Percentiles rank a stretch among this genome's conserved stretches.
Evolutionary conservation across 1,139 yeast genomes (phyloP).

Genomic region (Kodamaea arcana): DNA sequence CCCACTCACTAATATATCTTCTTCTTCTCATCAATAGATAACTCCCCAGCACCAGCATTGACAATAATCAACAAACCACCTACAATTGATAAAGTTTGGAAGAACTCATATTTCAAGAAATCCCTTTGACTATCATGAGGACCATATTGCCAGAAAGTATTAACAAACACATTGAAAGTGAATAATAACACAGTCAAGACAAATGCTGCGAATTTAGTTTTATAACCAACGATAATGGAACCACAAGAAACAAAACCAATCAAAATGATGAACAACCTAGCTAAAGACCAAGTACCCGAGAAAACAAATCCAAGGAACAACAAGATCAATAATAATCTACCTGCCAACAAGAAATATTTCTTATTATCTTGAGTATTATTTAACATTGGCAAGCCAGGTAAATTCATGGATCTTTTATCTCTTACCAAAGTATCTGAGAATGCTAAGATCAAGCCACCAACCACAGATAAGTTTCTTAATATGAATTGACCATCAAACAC

Average conservation of each 20-base stretch:
- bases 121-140: constrained; percentile 78
- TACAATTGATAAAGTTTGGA: constrained; percentile 90
- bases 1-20: constrained; percentile 83
- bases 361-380: constrained; percentile 81
- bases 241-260: constrained; percentile 70
- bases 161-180: constrained; percentile 71
- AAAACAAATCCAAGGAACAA: constrained; percentile 85
- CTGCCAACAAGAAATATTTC: constrained; percentile 83
- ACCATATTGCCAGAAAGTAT: constrained; percentile 85
- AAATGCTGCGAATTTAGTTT: constrained; percentile 86
- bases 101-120: constrained; percentile 86
- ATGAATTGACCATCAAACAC: constrained; percentile 79
- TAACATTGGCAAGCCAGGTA: constrained; percentile 90
- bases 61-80: constrained; percentile 91
- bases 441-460: constrained; percentile 89
- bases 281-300: constrained; percentile 68
- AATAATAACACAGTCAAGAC: constrained; percentile 70
- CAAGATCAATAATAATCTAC: constrained; percentile 80
- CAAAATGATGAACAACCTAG: constrained; percentile 61
- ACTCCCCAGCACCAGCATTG: constrained; percentile 94
- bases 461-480: constrained; percentile 81
- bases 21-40: constrained; percentile 93
- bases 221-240: constrained; percentile 87
- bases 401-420: constrained; percentile 62
- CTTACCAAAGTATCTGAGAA: constrained; percentile 86